A percentile compares a stretch with the other conserved stretches of the same genome.
Evolutionary conservation across 148 eudicot species (phyloP).

Genomic region (Rhododendron vialii): DNA sequence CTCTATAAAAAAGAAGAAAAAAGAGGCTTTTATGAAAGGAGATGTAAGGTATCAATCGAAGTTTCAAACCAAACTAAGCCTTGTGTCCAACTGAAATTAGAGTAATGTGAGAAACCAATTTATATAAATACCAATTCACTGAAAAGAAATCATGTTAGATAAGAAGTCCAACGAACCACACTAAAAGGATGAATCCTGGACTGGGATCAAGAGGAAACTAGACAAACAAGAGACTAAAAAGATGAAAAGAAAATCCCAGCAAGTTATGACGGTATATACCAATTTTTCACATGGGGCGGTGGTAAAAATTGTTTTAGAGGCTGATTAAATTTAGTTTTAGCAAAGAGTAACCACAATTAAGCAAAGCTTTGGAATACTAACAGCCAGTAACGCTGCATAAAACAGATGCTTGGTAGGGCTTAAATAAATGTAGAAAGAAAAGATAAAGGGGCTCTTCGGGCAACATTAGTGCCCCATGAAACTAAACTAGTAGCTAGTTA

Average conservation of each 20-base stretch:
- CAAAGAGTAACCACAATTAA: not conserved
- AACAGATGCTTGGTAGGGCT: not conserved
- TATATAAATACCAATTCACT: not conserved
- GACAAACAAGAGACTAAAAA: not conserved
- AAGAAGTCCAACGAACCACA: not conserved
- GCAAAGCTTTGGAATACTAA: not conserved
- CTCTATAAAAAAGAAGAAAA: not conserved
- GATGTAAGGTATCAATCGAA: not conserved
- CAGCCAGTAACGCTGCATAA: not conserved
- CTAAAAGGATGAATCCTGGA: not conserved
- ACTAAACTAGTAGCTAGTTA: not conserved
- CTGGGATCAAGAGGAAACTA: not conserved
- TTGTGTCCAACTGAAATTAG: not conserved
- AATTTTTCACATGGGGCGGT: not conserved
- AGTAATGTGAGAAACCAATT: not conserved
- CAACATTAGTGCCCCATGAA: not conserved
- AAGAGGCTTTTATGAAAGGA: not conserved
- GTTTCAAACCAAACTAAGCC: not conserved
- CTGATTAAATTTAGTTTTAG: not conserved
- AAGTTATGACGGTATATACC: not conserved
- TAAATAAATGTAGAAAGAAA: not conserved
- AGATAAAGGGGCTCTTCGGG: too few relatives aligned
- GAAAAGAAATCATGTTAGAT: not conserved
- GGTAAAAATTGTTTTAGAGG: not conserved
- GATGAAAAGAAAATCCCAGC: not conserved